Percentiles rank a stretch among this genome's conserved stretches.
phyloP scores from a whole-genome alignment of 345 rosid genomes.

The Citrus mangshanensis region DNA sequence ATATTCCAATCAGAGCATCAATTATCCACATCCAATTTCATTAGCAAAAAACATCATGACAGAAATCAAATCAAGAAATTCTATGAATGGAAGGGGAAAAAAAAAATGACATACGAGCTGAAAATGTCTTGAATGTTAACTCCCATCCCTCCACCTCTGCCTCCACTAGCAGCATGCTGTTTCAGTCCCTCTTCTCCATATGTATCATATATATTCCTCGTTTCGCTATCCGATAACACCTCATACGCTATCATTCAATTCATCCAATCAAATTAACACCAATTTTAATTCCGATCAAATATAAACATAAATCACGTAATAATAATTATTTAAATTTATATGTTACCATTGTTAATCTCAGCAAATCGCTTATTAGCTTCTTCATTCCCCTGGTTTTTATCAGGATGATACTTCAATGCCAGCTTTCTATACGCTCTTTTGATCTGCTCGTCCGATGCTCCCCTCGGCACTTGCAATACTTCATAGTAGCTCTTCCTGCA shows the following conservation, averaged over 20 bases:
- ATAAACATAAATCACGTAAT: not conserved
- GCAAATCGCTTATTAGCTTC: slow-evolving; percentile 89
- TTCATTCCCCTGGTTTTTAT: slow-evolving; percentile 92
- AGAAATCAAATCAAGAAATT: not conserved
- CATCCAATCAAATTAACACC: slow-evolving; percentile 12
- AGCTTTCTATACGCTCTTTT: slow-evolving; percentile 95
- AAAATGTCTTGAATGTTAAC: slow-evolving; percentile 62
- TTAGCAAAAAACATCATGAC: not conserved
- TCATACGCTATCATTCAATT: slow-evolving; percentile 66
- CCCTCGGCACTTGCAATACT: slow-evolving; percentile 79
- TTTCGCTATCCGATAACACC: slow-evolving; percentile 88
- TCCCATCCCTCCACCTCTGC: slow-evolving; percentile 78
- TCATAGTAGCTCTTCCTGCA: slow-evolving; percentile 94
- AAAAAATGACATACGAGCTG: slow-evolving; percentile 38
- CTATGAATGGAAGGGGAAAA: not conserved
- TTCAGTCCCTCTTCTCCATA: slow-evolving; percentile 96
- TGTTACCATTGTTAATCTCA: slow-evolving; percentile 82
- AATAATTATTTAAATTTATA: not conserved
- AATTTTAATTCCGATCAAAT: not conserved
- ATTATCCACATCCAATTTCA: not conserved
- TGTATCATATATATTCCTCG: slow-evolving; percentile 79
- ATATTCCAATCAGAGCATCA: not conserved
- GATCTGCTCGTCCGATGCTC: slow-evolving; percentile 97
- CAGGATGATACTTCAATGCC: slow-evolving; percentile 98
- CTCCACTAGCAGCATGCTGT: slow-evolving; percentile 89